These are phyloP conservation scores for Rhizopogon vulgaris DNA, from an alignment of 768 basidiomycete genomes.

Conservation along the genomic window DNA sequence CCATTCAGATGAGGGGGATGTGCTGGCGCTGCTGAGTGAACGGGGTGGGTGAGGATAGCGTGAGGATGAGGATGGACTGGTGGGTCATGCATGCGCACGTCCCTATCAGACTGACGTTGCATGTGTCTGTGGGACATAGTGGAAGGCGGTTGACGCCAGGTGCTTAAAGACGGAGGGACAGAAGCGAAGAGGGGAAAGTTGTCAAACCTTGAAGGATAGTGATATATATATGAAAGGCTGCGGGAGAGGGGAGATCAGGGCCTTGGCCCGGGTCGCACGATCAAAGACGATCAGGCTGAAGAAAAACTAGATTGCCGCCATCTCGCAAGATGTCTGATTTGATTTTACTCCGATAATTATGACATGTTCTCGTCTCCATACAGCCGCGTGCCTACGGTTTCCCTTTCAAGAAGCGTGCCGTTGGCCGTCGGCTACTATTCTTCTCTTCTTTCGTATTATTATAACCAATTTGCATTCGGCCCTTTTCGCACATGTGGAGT, in stretches of 20 bases:
- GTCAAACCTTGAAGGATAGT: constrained; percentile 34
- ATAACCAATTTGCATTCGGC: not conserved
- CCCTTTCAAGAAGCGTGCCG: constrained; percentile 42
- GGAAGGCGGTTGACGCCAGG: constrained; percentile 16
- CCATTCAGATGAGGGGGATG: constrained; percentile 52
- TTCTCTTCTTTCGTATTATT: not conserved
- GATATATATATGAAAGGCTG: constrained; percentile 53
- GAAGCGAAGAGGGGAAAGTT: constrained; percentile 42
- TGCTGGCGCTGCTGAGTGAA: constrained; percentile 23
- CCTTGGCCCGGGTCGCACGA: constrained; percentile 47
- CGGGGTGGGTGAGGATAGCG: constrained; percentile 35
- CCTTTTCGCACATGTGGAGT: constrained; percentile 23
- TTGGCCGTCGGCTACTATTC: constrained; percentile 35
- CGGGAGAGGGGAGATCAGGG: constrained; percentile 38
- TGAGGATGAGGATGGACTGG: constrained; percentile 38
- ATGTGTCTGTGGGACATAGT: constrained; percentile 58
- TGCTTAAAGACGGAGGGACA: constrained; percentile 15
- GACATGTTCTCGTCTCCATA: constrained; percentile 35
- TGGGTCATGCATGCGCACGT: constrained; percentile 59
- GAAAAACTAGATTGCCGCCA: constrained; percentile 30
- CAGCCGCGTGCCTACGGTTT: constrained; percentile 51
- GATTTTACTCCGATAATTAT: constrained; percentile 27
- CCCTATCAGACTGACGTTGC: constrained; percentile 54
- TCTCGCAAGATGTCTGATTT: constrained; percentile 37
- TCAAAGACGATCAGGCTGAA: constrained; percentile 54